Conservation (phyloP, 139 green algal genomes). For the Diplosphaera chodatii region DNA sequence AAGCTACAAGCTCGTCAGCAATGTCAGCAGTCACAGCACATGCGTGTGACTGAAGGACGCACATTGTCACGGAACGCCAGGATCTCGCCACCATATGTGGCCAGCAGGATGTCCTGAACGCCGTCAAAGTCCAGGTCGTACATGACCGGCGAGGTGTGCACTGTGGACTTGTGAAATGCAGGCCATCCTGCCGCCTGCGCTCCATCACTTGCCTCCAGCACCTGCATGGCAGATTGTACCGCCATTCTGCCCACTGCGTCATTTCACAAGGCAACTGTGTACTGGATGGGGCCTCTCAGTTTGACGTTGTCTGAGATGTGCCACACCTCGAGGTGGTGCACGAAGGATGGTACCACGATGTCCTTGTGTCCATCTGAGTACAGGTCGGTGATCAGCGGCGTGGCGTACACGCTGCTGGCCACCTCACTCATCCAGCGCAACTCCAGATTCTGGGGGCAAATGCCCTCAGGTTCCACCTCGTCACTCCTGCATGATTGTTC, state of each 20-base stretch:
- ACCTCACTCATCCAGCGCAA: slow-evolving; percentile 87
- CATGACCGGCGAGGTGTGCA: slow-evolving; percentile 85
- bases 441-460: slow-evolving; percentile 55
- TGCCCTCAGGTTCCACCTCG: not conserved
- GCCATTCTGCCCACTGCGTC: too few relatives aligned
- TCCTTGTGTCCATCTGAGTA: slow-evolving; percentile 86
- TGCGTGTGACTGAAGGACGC: too few relatives aligned
- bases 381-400: slow-evolving; percentile 91
- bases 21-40: too few relatives aligned
- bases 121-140: slow-evolving; percentile 88
- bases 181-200: slow-evolving; percentile 71
- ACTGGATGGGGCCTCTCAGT: too few relatives aligned
- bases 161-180: slow-evolving; percentile 70
- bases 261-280: too few relatives aligned
- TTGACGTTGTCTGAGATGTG: too few relatives aligned
- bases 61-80: slow-evolving; percentile 83
- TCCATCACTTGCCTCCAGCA: slow-evolving; percentile 74
- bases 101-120: slow-evolving; percentile 78
- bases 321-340: slow-evolving; percentile 89
- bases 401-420: slow-evolving; percentile 81
- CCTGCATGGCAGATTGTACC: too few relatives aligned
- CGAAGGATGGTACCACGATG: slow-evolving; percentile 90
- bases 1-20: too few relatives aligned
- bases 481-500: slow-evolving; percentile 10
- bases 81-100: slow-evolving; percentile 90